Evolutionary conservation across 768 basidiomycete genomes (phyloP), one percentile per base, ranked within the genome.

Genomic region (Hypholoma sublateritium): DNA sequence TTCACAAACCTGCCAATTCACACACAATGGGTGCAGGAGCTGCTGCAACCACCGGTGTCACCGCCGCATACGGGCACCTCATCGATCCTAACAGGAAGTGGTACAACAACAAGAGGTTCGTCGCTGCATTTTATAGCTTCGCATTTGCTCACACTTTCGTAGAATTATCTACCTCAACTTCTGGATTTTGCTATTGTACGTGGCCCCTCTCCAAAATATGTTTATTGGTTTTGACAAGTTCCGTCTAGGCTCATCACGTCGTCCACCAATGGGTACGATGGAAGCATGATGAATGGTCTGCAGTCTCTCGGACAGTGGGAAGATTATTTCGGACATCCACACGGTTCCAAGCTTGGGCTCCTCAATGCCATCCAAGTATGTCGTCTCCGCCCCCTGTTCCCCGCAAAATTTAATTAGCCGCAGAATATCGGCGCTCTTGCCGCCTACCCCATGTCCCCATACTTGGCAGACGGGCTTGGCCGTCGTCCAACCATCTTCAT

Each of bases 221-320:
- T 28, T 39, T 21, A 34, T 41, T 36, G 35, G n/a, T 50, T 53
- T 50, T 16, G 57, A 14, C 2, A 24, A 48, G 13, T 14, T 42
- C 24, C 47, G 19, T 52, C 19, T 53, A 87, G 86, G 48, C 82
- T 90, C 60, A 86, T 89, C 66, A 89, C 88, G 11, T 88, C 88
- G 22, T 87, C 86, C 13, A 88, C 85, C 47, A 88, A 84, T 67
- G 89, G 88, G 50, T 90, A 85, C 66, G 89, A 90, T 64, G 86
- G 87, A 58, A 85, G 82, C 68, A 84, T 89, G 83, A 88, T 89
- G 88, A 89, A 91, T 70, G 87, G 86, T 68, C 76, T 92, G 41
- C 89, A 92, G 70, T 81, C 82, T 45, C 75, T 91, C 57, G 53
- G 65, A 16, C 81, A 86, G 60, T 92, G 90, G 90, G 69, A 76